These are phyloP conservation scores for Eustoma russellianum DNA, from an alignment of 257 asterid genomes.

Conservation along the genomic window DNA sequence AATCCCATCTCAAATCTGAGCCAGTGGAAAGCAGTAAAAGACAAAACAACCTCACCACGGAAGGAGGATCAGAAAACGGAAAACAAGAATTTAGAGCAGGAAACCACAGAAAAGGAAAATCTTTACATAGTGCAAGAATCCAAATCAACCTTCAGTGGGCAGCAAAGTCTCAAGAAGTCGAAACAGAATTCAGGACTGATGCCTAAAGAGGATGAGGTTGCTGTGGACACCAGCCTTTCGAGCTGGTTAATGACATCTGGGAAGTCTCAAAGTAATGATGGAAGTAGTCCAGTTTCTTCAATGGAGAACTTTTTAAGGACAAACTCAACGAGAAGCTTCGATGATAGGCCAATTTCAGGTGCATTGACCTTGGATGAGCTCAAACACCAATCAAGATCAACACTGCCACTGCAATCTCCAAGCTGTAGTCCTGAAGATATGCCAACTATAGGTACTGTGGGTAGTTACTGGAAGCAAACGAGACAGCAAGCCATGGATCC, in stretches of 20 bases:
- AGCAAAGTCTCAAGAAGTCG: slow-evolving; percentile 11
- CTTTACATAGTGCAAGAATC: slow-evolving; percentile 8
- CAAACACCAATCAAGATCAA: slow-evolving; percentile 16
- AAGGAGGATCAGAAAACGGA: slow-evolving; percentile 21
- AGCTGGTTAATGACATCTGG: slow-evolving; percentile 50
- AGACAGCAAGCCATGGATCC: slow-evolving; percentile 6
- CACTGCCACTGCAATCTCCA: slow-evolving; percentile 16
- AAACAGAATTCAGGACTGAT: neutral
- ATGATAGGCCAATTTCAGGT: slow-evolving; percentile 28
- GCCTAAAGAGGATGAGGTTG: slow-evolving; percentile 11
- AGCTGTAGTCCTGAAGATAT: slow-evolving; percentile 21
- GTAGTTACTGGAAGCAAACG: slow-evolving; percentile 37
- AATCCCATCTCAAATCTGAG: slow-evolving; percentile 14
- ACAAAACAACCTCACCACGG: neutral
- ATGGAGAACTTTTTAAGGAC: slow-evolving; percentile 28
- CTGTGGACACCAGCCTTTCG: slow-evolving; percentile 58
- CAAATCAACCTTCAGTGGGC: slow-evolving; percentile 4
- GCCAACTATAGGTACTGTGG: slow-evolving; percentile 34
- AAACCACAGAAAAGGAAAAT: slow-evolving; percentile 25
- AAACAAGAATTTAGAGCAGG: slow-evolving; percentile 19
- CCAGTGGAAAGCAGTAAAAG: slow-evolving; percentile 11
- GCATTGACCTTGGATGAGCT: slow-evolving; percentile 16
- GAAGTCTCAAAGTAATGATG: slow-evolving; percentile 15
- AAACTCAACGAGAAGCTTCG: slow-evolving; percentile 18
- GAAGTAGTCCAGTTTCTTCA: slow-evolving; percentile 12